A percentile compares a stretch with the other conserved stretches of the same genome.
Conservation (phyloP, 257 asterid genomes). For the Agastache rugosa region DNA sequence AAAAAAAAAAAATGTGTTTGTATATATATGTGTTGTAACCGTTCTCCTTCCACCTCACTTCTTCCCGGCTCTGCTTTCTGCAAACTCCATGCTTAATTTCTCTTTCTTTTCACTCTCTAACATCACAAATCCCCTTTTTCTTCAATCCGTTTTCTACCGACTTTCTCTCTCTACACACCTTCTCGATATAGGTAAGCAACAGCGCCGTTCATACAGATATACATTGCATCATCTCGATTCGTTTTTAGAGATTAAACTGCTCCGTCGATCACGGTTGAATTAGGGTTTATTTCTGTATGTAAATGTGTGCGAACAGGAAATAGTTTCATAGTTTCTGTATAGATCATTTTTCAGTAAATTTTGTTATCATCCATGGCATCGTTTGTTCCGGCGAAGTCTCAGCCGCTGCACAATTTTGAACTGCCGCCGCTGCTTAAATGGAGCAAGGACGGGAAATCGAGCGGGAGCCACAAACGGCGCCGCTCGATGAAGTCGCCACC, state of each 20-base stretch:
- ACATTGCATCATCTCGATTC: constrained; percentile 4
- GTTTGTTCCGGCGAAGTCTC: constrained; percentile 47
- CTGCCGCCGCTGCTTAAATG: constrained; percentile 51
- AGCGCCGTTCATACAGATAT: not conserved
- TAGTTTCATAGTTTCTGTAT: not conserved
- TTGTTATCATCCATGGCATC: constrained; percentile 38
- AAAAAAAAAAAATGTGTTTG: not conserved
- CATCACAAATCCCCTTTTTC: constrained; percentile 8
- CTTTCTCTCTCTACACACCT: constrained; percentile 16
- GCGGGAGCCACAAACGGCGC: constrained; percentile 41
- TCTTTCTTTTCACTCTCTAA: too few species aligned
- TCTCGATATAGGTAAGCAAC: not conserved
- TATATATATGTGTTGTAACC: constrained; percentile 2
- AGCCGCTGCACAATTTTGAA: constrained; percentile 55
- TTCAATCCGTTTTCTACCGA: not conserved
- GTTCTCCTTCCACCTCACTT: constrained; percentile 28
- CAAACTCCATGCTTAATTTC: constrained; percentile 5
- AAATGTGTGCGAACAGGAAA: not conserved
- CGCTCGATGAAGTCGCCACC: constrained; percentile 45
- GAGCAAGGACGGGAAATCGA: constrained; percentile 47
- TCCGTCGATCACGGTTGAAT: constrained; percentile 2
- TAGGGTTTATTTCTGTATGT: not conserved
- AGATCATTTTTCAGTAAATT: not conserved
- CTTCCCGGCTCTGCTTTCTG: constrained; percentile 16
- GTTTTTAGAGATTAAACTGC: not conserved